Evolutionary conservation across 306 rosid species (phyloP), one percentile per base, ranked within the genome.

Genomic region (Malus sylvestris): DNA sequence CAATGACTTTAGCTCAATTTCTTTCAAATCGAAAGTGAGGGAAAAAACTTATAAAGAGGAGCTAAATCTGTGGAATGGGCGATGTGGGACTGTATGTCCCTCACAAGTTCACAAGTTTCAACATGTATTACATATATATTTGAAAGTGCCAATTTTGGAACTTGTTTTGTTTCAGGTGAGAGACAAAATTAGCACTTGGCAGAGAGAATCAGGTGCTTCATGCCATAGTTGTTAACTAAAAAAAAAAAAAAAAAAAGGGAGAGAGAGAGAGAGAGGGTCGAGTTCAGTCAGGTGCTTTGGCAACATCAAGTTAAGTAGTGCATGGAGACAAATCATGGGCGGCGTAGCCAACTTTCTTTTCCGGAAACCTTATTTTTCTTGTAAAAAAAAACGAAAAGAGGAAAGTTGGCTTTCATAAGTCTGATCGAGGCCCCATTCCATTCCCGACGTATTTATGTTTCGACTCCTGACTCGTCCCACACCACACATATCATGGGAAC

Each of bases 281-380:
- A 63, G 68, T 42, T 63, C 68, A 19, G 15, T 65, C 16, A 33
- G 68, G 46, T 16, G 40, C 25, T 65, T 71, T 72, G 67, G 68
- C 73, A 75, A 20, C 80, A 64, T 63, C 68, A 30, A 32, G 9
- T 16, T 4, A 16, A 19, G 49, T 20, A 11, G 16, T 23, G 66
- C 44, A 40, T n/a, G 22, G 6, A 52, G 35, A 52, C 62, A 8
- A 4, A 62, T 62, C 23, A 60, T 40, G 22, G 60, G 15, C 10
- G 7, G 40, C 10, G n/a, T 46, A 51, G 52, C 61, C 78, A 62
- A 64, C 81, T 77, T 82, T 91, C 90, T 77, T 38, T 80, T 84
- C 63, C 76, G 70, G 96, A 77, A 91, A 89, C 93, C 93, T 88
- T 84, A 84, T 81, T 62, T 63, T 71, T 42, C 32, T 23, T 46